Conservation (phyloP, 192 early-diverging fungal genomes). For the Spizellomyces sp. region DNA sequence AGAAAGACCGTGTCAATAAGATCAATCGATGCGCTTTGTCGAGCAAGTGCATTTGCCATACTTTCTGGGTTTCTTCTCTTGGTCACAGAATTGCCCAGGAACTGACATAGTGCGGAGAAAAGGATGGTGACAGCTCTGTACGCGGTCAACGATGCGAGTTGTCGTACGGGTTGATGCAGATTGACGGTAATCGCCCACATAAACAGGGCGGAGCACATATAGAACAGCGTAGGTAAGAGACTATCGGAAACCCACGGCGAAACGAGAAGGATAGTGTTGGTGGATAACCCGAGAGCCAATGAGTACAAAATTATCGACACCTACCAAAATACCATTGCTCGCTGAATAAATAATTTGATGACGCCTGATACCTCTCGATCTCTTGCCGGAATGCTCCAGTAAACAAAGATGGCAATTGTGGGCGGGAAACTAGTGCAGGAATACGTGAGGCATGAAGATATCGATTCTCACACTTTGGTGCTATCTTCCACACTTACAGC, state of each 20-base stretch:
- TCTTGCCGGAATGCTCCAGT: not conserved
- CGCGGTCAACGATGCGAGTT: not conserved
- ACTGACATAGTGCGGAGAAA: not conserved
- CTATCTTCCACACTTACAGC: not conserved
- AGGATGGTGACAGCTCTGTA: not conserved
- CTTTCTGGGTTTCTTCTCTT: not conserved
- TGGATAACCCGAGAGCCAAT: not conserved
- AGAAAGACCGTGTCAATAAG: no score
- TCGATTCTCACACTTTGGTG: not conserved
- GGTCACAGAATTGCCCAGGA: not conserved
- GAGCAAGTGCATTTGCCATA: not conserved
- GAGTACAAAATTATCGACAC: not conserved
- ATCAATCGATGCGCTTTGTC: no score
- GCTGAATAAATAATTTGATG: not conserved
- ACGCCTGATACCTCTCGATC: not conserved
- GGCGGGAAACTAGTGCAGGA: not conserved
- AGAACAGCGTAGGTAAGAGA: not conserved
- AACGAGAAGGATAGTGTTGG: not conserved
- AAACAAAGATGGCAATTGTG: not conserved
- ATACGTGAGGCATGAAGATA: not conserved
- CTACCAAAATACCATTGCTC: conserved; percentile 1
- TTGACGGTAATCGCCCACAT: not conserved
- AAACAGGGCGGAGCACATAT: not conserved
- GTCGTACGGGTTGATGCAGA: not conserved
- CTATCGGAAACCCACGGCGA: not conserved